Evolutionary conservation across 2,329 filamentous ascomycete genomes (phyloP).

Genomic region (Claviceps citrina): DNA sequence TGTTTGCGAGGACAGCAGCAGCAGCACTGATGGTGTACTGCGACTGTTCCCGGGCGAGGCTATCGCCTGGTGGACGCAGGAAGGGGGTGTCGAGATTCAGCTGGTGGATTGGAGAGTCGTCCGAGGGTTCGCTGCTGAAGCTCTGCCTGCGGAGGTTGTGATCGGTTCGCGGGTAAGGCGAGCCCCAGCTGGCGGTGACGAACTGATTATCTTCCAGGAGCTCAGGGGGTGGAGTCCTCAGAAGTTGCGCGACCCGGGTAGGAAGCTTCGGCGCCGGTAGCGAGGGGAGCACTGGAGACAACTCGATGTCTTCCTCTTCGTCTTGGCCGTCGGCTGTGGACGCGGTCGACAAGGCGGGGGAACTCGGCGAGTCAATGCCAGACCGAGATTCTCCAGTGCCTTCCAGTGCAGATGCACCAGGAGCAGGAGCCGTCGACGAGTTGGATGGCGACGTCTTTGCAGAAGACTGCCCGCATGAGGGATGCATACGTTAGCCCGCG

Average conservation of each 20-base stretch:
- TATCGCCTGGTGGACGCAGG: conserved; percentile 35
- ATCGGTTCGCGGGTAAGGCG: conserved; percentile 63
- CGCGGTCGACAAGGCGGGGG: conserved; percentile 44
- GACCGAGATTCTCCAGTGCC: conserved; percentile 25
- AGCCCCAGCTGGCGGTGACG: conserved; percentile 77
- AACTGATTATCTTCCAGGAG: conserved; percentile 26
- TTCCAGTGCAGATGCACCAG: conserved; percentile 48
- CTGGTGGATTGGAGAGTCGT: conserved; percentile 45
- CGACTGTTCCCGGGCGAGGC: conserved; percentile 16
- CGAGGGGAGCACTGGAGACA: conserved; percentile 42
- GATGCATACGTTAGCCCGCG: conserved; percentile 13
- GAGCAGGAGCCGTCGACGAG: conserved; percentile 33
- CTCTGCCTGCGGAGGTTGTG: conserved; percentile 34
- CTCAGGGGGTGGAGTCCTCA: conserved; percentile 35
- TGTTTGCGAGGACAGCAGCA: conserved; percentile 47
- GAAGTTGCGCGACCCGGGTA: conserved; percentile 36
- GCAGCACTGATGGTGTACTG: conserved; percentile 32
- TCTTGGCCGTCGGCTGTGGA: conserved; percentile 44
- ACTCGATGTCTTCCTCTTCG: conserved; percentile 36
- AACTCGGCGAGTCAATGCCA: conserved; percentile 27
- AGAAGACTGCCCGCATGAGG: conserved; percentile 18
- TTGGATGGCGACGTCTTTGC: conserved; percentile 42
- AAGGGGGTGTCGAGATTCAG: conserved; percentile 48
- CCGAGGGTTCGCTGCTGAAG: conserved; percentile 42
- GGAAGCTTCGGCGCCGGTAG: conserved; percentile 44